Conservation (phyloP, 208 protist species). For the Leptomonas seymouri region DNA sequence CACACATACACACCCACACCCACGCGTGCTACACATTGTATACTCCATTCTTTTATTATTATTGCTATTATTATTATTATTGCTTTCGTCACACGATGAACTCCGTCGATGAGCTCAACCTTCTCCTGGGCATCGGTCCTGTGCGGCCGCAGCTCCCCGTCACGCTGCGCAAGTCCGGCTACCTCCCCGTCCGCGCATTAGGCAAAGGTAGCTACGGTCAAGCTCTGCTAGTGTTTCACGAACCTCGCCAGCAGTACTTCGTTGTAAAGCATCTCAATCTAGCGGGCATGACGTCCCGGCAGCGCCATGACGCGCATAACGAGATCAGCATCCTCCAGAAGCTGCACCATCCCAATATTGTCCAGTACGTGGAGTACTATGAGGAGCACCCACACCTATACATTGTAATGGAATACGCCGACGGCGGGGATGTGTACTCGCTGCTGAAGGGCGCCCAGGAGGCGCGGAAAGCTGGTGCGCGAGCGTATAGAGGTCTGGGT, state of each 20-base stretch:
- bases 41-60: neutral
- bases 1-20: no score
- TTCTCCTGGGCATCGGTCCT: slow-evolving; percentile 83
- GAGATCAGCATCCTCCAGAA: slow-evolving; percentile 87
- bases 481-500: neutral
- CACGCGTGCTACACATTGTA: neutral
- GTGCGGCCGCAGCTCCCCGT: slow-evolving; percentile 70
- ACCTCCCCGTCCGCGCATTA: slow-evolving; percentile 63
- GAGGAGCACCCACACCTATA: slow-evolving; percentile 85
- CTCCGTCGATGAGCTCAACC: slow-evolving; percentile 86
- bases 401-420: slow-evolving; percentile 93
- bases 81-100: slow-evolving; percentile 57
- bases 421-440: slow-evolving; percentile 84
- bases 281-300: slow-evolving; percentile 63
- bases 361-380: slow-evolving; percentile 84
- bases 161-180: slow-evolving; percentile 70
- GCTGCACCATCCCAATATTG: slow-evolving; percentile 87
- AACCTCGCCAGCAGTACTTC: slow-evolving; percentile 53
- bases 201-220: slow-evolving; percentile 90
- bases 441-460: slow-evolving; percentile 42
- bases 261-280: slow-evolving; percentile 90
- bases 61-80: neutral
- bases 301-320: slow-evolving; percentile 81
- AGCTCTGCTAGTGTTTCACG: slow-evolving; percentile 81
- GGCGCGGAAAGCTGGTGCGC: slow-evolving; percentile 16